These are phyloP conservation scores for Histomonas meleagridis DNA, from an alignment of 208 protist species.

Conservation along the genomic window DNA sequence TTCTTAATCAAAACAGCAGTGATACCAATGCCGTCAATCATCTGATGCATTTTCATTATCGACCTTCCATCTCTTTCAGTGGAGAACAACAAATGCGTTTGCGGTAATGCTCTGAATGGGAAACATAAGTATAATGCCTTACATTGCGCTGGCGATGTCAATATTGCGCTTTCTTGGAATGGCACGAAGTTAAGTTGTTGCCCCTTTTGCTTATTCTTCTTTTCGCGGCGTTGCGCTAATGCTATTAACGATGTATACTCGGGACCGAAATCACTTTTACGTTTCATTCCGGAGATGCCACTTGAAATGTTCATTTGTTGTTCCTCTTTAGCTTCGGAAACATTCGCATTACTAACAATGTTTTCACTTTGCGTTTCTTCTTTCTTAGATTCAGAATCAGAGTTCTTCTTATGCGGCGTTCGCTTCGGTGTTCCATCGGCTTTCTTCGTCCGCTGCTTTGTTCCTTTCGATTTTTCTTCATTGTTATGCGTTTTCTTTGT, in stretches of 20 bases:
- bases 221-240: neutral
- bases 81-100: slow-evolving; percentile 7
- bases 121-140: neutral
- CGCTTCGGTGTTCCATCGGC: neutral
- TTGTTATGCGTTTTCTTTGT: neutral
- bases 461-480: neutral
- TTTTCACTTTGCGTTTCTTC: neutral
- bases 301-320: neutral
- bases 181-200: neutral
- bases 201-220: neutral
- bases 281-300: neutral
- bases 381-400: neutral
- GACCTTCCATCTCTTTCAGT: neutral
- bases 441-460: neutral
- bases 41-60: neutral
- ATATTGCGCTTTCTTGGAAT: neutral
- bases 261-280: neutral
- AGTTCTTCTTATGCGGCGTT: neutral
- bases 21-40: neutral
- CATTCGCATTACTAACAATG: neutral
- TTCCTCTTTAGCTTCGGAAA: neutral
- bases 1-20: neutral
- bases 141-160: neutral
- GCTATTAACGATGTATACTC: neutral
- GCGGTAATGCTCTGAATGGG: neutral